Evolutionary conservation across 2,329 filamentous ascomycete genomes (phyloP).

Genomic region (Malbranchea cinnamomea): DNA sequence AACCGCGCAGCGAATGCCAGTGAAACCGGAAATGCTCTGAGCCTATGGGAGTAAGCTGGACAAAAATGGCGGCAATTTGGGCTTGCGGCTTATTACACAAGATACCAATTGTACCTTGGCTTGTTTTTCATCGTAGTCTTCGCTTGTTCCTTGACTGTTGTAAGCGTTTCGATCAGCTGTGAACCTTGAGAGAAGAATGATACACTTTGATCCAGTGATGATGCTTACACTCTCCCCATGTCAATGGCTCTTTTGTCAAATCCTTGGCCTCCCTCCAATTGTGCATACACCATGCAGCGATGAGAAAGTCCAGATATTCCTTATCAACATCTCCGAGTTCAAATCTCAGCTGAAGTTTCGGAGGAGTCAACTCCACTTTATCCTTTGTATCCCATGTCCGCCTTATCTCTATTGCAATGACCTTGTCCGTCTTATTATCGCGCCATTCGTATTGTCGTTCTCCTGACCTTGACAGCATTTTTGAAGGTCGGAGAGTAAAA

Average conservation of each 20-base stretch:
- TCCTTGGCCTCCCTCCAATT: conserved; percentile 12
- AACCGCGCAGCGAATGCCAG: too few relatives aligned
- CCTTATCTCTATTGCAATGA: conserved; percentile 9
- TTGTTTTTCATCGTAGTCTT: too few relatives aligned
- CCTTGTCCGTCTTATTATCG: conserved; percentile 4
- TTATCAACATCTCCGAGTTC: conserved; percentile 6
- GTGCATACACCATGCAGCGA: conserved; percentile 11
- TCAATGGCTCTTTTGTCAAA: conserved; percentile 10
- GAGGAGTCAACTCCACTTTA: conserved; percentile 7
- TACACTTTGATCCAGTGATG: too few relatives aligned
- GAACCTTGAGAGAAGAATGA: too few relatives aligned
- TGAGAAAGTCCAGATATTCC: conserved; percentile 9
- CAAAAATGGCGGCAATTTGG: too few relatives aligned
- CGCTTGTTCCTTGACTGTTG: too few relatives aligned
- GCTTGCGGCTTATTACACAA: too few relatives aligned
- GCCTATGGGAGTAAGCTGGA: too few relatives aligned
- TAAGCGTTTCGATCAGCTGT: too few relatives aligned
- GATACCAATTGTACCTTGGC: too few relatives aligned
- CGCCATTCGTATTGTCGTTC: conserved; percentile 10
- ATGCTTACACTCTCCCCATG: conserved; percentile 10
- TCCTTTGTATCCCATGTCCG: conserved; percentile 10
- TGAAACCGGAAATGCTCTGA: too few relatives aligned
- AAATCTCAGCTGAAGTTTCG: conserved; percentile 8
- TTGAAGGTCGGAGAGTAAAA: conserved; percentile 5
- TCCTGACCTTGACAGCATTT: not conserved